phyloP scores from a whole-genome alignment of 225 moss, liverwort and hornwort genomes.

The Marchantia paleacea region DNA sequence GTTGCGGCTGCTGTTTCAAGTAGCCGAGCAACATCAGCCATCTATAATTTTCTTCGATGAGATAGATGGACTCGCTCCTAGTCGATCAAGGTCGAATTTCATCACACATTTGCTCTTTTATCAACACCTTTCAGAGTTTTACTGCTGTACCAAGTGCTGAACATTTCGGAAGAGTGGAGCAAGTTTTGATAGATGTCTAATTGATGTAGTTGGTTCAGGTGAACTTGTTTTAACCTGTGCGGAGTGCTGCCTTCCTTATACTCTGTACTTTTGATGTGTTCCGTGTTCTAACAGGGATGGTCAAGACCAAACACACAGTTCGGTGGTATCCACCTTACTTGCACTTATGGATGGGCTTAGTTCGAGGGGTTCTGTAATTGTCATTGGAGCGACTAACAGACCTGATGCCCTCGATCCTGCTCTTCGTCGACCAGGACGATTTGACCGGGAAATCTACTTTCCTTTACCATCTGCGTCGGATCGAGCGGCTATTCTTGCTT shows the following conservation, averaged over 20 bases:
- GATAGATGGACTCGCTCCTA: conserved; percentile 92
- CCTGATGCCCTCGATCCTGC: conserved; percentile 87
- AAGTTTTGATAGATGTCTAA: not conserved
- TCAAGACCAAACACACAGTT: conserved; percentile 84
- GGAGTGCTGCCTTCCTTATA: not conserved
- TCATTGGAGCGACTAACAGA: conserved; percentile 84
- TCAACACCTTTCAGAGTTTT: not conserved
- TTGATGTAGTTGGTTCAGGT: not conserved
- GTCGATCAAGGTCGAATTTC: conserved; percentile 30
- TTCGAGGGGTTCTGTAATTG: conserved; percentile 80
- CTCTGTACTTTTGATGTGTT: not conserved
- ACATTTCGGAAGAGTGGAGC: no score
- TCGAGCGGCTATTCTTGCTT: conserved; percentile 64
- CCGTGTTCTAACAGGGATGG: conserved; percentile 49
- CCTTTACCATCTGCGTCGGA: conserved; percentile 70
- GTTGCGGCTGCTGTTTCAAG: conserved; percentile 75
- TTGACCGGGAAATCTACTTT: conserved; percentile 83
- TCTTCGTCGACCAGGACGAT: conserved; percentile 77
- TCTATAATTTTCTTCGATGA: conserved; percentile 88
- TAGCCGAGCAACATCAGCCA: conserved; percentile 77
- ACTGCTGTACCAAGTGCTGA: not conserved
- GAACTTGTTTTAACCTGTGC: not conserved
- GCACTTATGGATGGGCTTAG: conserved; percentile 80
- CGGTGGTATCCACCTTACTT: conserved; percentile 79
- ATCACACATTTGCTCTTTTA: not conserved